Conservation (phyloP, 345 rosid genomes). For the Orychophragmus violaceus region DNA sequence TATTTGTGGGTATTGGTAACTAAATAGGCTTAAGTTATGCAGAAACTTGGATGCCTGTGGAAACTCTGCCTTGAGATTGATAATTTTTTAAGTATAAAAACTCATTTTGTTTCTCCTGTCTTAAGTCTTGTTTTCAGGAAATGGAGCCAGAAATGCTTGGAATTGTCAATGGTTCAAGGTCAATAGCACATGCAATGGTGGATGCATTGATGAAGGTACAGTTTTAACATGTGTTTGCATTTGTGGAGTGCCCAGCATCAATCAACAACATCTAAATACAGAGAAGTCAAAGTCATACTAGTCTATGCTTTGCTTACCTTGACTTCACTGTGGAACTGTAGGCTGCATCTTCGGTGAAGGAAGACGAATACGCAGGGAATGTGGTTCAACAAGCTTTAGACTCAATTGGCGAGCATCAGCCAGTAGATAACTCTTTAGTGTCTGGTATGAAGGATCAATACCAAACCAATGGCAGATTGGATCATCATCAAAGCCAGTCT, state of each 20-base stretch:
- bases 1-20: slow-evolving; percentile 1
- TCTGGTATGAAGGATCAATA: slow-evolving; percentile 15
- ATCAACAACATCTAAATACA: neutral
- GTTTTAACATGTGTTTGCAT: neutral
- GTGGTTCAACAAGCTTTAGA: slow-evolving; percentile 56
- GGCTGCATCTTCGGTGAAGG: slow-evolving; percentile 59
- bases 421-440: slow-evolving; percentile 11
- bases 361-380: slow-evolving; percentile 53
- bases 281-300: neutral
- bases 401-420: slow-evolving; percentile 39
- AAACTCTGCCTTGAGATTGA: slow-evolving; percentile 8
- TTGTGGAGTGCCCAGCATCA: neutral
- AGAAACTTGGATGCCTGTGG: neutral
- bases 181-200: slow-evolving; percentile 68
- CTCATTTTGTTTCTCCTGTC: slow-evolving; percentile 2
- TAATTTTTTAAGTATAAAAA: neutral
- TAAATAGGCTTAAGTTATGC: neutral
- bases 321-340: slow-evolving; percentile 29
- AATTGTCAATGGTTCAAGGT: slow-evolving; percentile 56
- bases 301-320: neutral
- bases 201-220: slow-evolving; percentile 89
- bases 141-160: slow-evolving; percentile 52
- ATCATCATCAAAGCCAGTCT: neutral
- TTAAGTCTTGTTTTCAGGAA: slow-evolving; percentile 42
- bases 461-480: slow-evolving; percentile 19